Evolutionary conservation across 495 filamentous ascomycete species (phyloP).

Genomic region (Penicillium paradoxum): DNA sequence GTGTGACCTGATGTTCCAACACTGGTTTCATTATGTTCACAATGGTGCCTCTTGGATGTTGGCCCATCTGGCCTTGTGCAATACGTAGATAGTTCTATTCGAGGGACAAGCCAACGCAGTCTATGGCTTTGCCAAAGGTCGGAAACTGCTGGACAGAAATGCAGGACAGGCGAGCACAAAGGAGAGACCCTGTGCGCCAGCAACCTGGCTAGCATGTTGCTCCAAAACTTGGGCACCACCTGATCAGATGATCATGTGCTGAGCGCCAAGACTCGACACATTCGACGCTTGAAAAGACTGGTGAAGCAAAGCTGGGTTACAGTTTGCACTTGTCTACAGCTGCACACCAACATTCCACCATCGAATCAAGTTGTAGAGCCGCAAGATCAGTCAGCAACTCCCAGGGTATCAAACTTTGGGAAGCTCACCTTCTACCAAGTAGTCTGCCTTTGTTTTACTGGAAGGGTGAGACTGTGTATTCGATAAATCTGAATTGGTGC

Average conservation of each 20-base stretch:
- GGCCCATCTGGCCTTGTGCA: slow-evolving; percentile 20
- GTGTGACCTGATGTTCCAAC: not conserved
- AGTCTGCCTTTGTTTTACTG: not conserved
- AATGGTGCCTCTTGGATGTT: not conserved
- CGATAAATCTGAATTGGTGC: slow-evolving; percentile 11
- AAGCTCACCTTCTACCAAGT: not conserved
- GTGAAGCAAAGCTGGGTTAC: not conserved
- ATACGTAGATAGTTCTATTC: slow-evolving; percentile 27
- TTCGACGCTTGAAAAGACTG: not conserved
- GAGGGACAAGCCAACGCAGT: slow-evolving; percentile 2
- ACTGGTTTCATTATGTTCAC: not conserved
- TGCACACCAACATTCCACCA: slow-evolving; percentile 1
- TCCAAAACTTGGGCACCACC: not conserved
- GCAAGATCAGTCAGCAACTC: slow-evolving; percentile 3
- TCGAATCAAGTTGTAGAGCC: slow-evolving; percentile 26
- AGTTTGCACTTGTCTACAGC: slow-evolving; percentile 4
- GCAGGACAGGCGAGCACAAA: not conserved
- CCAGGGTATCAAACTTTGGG: not conserved
- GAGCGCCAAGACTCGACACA: not conserved
- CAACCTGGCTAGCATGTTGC: not conserved
- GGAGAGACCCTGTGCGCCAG: not conserved
- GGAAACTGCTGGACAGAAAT: slow-evolving; percentile 1
- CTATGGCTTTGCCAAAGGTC: slow-evolving; percentile 5
- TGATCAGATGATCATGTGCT: not conserved
- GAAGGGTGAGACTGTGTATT: not conserved